Evolutionary conservation across 148 eudicot species (phyloP), one percentile per base, ranked within the genome.

Genomic region (Rhododendron mucronatum): DNA sequence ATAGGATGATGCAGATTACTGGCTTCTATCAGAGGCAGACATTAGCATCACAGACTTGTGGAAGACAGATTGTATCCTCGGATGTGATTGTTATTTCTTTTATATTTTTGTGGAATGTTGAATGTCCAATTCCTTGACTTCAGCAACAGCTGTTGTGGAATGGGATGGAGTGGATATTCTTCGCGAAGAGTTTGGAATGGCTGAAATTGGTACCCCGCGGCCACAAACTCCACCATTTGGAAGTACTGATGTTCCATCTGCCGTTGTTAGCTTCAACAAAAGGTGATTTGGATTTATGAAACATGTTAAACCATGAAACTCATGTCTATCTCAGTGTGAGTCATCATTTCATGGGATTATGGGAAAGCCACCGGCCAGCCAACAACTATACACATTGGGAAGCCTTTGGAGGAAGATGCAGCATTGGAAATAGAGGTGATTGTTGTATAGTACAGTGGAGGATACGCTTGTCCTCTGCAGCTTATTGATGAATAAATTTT

Each of bases 41-140:
- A 90, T 95, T 78, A 94, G 96, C 89, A 90, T 94, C 79, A 93
- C 98, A 53, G 98, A 96, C 89, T 91, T 96, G 93, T 95, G 98
- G 98, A 93, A 93, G 86, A 87, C 94, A 82, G 98, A 96, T 85
- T 81, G 95, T 95, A 95, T 92, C 89, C 94, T 91, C 86, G 28
- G 69, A 48, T 39, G 33, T 15, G 18, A 18, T 37, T 84, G 28
- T 21, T 77, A 50, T 57, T 33, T 50, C 37, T 57, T 48, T 2
- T 82, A 57, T 39, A 1, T 6, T 41, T 16, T 30, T 15, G 33
- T 78, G 8, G 11, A 13, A 30, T 20, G 47, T 28, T 81, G 63
- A 26, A 48, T 63, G 41, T 84, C 85, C 26, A 75, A 85, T 84
- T 89, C 85, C 90, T 86, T 89, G 80, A 91, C 90, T 81, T 67